Base-by-base conservation (phyloP, 768 basidiomycete species). In the Chalciporus chontae region DNA sequence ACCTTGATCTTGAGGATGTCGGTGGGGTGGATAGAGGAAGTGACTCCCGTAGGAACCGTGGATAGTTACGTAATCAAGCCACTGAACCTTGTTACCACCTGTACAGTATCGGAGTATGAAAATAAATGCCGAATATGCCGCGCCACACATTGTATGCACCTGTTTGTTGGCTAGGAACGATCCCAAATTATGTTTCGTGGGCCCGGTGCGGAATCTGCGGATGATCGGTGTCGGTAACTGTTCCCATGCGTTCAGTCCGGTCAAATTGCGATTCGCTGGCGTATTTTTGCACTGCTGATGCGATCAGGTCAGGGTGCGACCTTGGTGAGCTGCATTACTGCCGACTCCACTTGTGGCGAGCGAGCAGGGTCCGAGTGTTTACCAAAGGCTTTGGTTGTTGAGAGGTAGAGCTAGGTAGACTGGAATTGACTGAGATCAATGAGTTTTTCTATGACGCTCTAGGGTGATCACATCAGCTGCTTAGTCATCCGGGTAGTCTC, bases 1-100 rank as follows among this genome's bases (percentile, higher is more conserved):
- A 71, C 74, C 74, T 71, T 69, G 72, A 61, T 70, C 70, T 75
- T 71, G 73, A 69, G 67, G 70, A 45, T 52, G 66, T 63, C 63
- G 63, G 57, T 54, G 57, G 64, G 43, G 17, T 11, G 53, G 21
- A 37, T 52, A 48, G 43, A 50, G 37, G 50, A 52, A 44, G 45
- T 52, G 36, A 37, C 32, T 5, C n/a, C 8, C n/a, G 41, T 11
- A 8, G 21, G 40, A 19, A 43, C 39, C 17, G 29, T 50, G 53
- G 46, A 39, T 51, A 9, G 13, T 59, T 63, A 56, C 51, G 47
- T 66, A 54, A 64, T 17, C 34, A 45, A 66, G 65, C 65, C 65
- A 66, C 65, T 43, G 45, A 36, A 39, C 48, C 47, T 23, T 42
- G 39, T 38, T 48, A 19, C 23, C 6, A 67, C 60, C 65, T 66